Evolutionary conservation across 495 filamentous ascomycete species (phyloP), one percentile per base, ranked within the genome.

Genomic region (Umbilicaria muhlenbergii): DNA sequence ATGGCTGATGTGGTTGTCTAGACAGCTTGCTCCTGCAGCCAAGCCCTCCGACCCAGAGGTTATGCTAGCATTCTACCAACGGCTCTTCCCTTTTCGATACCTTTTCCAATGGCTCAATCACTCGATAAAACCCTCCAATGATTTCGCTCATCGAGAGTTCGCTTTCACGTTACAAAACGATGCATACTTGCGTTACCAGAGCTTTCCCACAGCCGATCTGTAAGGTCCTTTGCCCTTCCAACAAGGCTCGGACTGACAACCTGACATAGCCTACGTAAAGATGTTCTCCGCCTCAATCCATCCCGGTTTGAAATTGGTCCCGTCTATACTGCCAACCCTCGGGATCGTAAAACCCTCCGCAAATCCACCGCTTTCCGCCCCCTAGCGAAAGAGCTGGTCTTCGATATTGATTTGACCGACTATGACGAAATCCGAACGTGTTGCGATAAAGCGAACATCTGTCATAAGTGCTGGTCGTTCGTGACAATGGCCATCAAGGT

Each of bases 31-130:
- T 31, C 58, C 48, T 31, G 51, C 45, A 42, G 43, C 56, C 7
- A 58, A 53, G 10, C 62, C 62, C 39, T 80, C 81, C 1, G 83
- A 93, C 50, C 75, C 82, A 6, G 84, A 87, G 52, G 68, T 88
- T 12, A 81, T 96, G 77, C 73, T 82, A 45, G 78, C 76, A 24
- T 99, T 94, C 62, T 99, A 99, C 55, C 84, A 92, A 56, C 85
- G 91, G 34, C 74, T 96, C 33, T 96, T 96, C 58, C 91, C 91
- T 7, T 99, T 92, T 67, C 80, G 91, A 31, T 80, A 84, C 51
- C 77, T 95, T 18, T 96, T 95, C 64, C 88, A 95, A 60, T 99
- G 91, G 91, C 74, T 99, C 14, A 96, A 96, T 56, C 91, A 99
- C 59, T 84, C 83, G 37, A 78, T 87, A 21, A 71, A 76, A 5